Base-by-base conservation (phyloP, 2,329 filamentous ascomycete species). In the Tolypocladium endophyticum region DNA sequence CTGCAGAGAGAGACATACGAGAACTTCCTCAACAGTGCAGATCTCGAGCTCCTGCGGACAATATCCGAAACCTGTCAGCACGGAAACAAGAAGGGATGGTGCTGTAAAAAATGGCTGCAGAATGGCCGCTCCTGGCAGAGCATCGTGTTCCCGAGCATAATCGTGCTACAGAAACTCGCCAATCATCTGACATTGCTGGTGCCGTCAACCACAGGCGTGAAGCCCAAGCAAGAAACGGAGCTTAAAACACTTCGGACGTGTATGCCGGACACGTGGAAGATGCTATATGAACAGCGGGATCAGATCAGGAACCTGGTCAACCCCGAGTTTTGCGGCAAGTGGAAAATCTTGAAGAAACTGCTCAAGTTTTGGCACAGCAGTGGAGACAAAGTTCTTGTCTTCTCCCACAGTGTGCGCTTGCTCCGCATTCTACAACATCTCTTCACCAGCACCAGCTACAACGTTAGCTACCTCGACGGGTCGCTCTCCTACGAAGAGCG, bases 251-350 rank as follows among this genome's bases (percentile, higher is more conserved):
- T 99, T 2, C 80, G 89, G 68, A 81, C 84, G 1, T 91, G 90
- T 58, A 77, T 92, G 20, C 93, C 94, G 0, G 79, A 88, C 41
- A 77, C 79, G 2, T 97, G 91, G 90, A 78, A 86, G 67, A 77
- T 86, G 25, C 78, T 96, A 0, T 94, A 92, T 69, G 77, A 79
- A 14, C 84, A 87, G 25, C 83, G 90, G 52, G 90, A 96, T 66
- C 90, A 86, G 11, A 87, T 97, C 61, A 74, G 89, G 57, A 89
- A 88, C 66, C 87, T 92, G 57, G 87, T 92, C 1, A 92, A 96
- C 66, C 88, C 90, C 0, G 89, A 95, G 60, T 97, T 92, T 64
- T 99, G 94, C 69, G 94, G 94, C 4, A 99, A 99, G 73, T 99
- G 94, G 94, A 92, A 90, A 69, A 85, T 99, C 1, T 73, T 99